These are phyloP conservation scores for Lablab purpureus DNA, from an alignment of 306 rosid genomes.

Conservation along the genomic window DNA sequence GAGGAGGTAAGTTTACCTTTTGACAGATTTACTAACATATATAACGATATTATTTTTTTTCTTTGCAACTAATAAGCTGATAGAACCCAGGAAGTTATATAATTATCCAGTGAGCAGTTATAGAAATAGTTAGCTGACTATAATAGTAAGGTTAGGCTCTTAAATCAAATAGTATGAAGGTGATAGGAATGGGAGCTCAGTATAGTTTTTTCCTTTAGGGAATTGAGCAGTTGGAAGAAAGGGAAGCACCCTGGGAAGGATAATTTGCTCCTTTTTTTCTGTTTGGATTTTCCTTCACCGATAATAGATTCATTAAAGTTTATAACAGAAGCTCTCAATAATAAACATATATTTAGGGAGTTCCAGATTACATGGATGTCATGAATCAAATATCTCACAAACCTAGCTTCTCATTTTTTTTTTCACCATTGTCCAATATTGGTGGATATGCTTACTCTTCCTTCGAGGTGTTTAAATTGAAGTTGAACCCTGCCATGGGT, in stretches of 20 bases:
- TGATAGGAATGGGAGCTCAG: not conserved
- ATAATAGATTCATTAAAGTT: too few relatives aligned
- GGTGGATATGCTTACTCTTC: not conserved
- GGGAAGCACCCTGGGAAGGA: not conserved
- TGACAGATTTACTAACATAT: slow-evolving; percentile 11
- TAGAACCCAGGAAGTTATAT: slow-evolving; percentile 9
- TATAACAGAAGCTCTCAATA: too few relatives aligned
- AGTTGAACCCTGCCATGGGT: not conserved
- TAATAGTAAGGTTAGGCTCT: not conserved
- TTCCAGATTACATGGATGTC: too few relatives aligned
- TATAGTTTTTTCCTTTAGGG: slow-evolving; percentile 3
- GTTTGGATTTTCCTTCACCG: too few relatives aligned
- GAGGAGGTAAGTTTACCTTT: slow-evolving; percentile 78
- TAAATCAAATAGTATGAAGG: not conserved
- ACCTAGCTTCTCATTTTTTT: too few relatives aligned
- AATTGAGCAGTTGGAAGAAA: slow-evolving; percentile 2
- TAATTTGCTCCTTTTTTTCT: too few relatives aligned
- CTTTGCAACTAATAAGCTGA: slow-evolving; percentile 8
- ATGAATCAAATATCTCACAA: too few relatives aligned
- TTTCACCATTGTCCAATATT: too few relatives aligned
- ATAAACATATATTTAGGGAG: too few relatives aligned
- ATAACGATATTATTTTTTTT: not conserved
- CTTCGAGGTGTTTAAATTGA: not conserved
- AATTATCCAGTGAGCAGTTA: not conserved
- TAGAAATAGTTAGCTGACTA: not conserved